These are phyloP conservation scores for Pluteus cervinus DNA, from an alignment of 768 basidiomycete species.

Conservation along the genomic window DNA sequence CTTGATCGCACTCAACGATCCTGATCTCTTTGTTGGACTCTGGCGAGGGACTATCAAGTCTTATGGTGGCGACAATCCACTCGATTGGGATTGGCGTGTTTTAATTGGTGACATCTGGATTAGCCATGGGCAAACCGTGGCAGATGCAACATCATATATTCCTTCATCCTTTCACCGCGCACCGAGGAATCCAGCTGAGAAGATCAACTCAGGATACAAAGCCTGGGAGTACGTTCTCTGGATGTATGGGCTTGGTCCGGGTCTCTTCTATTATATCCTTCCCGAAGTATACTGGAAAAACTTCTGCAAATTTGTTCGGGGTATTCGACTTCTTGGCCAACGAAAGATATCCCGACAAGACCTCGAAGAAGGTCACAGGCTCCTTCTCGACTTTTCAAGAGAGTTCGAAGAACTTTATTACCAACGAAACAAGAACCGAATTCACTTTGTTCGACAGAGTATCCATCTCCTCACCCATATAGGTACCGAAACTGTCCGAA, in stretches of 20 bases:
- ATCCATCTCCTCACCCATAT: slow-evolving; percentile 25
- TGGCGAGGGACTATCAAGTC: slow-evolving; percentile 23
- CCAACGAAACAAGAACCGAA: slow-evolving; percentile 15
- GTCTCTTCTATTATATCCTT: slow-evolving; percentile 17
- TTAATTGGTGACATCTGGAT: slow-evolving; percentile 18
- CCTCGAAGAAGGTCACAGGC: slow-evolving; percentile 11
- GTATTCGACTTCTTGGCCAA: slow-evolving; percentile 18
- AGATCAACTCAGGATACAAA: slow-evolving; percentile 28
- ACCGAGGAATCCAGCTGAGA: slow-evolving; percentile 34
- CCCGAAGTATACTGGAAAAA: slow-evolving; percentile 17
- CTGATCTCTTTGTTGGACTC: slow-evolving; percentile 27
- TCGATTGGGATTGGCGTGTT: not conserved
- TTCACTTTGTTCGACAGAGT: slow-evolving; percentile 28
- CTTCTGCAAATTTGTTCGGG: slow-evolving; percentile 22
- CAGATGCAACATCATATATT: slow-evolving; percentile 22
- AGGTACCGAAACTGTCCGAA: slow-evolving; percentile 13
- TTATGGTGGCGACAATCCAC: slow-evolving; percentile 10
- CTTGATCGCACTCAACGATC: slow-evolving; percentile 26
- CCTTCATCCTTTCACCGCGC: slow-evolving; percentile 34
- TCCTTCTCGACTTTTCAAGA: slow-evolving; percentile 13
- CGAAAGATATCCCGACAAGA: slow-evolving; percentile 8
- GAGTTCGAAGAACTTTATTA: slow-evolving; percentile 31
- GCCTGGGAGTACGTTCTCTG: slow-evolving; percentile 22
- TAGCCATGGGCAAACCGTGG: slow-evolving; percentile 27
- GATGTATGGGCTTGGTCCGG: slow-evolving; percentile 21